Base-by-base conservation (phyloP, 2,329 filamentous ascomycete genomes). In the Gliomastix tumulicola region DNA sequence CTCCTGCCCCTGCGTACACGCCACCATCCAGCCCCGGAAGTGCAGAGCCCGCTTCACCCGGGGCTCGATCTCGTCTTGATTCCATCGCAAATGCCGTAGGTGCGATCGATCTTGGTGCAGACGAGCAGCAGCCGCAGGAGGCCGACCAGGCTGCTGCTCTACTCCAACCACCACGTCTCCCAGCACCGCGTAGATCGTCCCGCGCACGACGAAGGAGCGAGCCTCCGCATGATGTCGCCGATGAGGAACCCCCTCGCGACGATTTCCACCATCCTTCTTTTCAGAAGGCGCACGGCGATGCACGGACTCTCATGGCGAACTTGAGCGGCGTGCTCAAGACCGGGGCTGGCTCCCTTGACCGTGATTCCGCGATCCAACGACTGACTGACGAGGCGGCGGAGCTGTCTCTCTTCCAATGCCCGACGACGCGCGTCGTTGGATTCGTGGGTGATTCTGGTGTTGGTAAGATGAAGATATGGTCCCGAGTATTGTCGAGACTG, bases 401-500 rank as follows among this genome's bases (percentile, higher is more conserved):
- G 0, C 41, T 73, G 17, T 53, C 57, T 2, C 20, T 23, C 0
- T 71, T 68, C 32, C 44, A 59, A 15, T 59, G 56, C 19, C 60
- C 60, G 1, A 51, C 60, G 0, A 61, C 54, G 3, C 52, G 65
- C 13, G 65, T 48, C 4, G 63, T 72, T 1, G 68, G 65, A 1
- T 60, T 71, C 27, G 63, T 71, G 1, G 68, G 68, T 0, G 67
- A 69, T 41, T 68, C 67, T 11, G 68, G 68, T 4, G 64, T 60
- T 22, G 63, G 64, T 65, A 44, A 44, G 57, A 40, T 13, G 10
- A 16, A 2, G 4, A 4, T 5, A 30, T 21, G 22, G 7, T 36
- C 19, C 7, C 20, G 13, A 25, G 21, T n/a, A n/a, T n/a, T n/a
- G n/a, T n/a, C n/a, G n/a, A n/a, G n/a, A n/a, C n/a, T n/a, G n/a